Evolutionary conservation across 139 green algal species (phyloP), one percentile per base, ranked within the genome.

Genomic region (Coelastrella sp.): DNA sequence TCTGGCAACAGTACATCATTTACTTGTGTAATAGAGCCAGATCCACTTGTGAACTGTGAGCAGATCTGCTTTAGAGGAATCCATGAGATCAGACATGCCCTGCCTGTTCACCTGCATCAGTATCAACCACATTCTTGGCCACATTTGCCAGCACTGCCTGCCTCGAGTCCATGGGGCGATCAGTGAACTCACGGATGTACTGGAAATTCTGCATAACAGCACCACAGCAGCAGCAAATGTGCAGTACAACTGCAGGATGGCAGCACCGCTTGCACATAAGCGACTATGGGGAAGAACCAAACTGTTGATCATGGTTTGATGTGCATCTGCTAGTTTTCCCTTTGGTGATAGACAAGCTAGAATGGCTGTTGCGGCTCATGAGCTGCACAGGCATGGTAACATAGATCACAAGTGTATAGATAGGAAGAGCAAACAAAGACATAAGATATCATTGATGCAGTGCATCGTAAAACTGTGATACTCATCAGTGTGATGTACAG

Each of bases 171-270:
- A 93, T 94, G 25, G 91, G 91, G 81, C 92, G 91, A 66, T 94
- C 91, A 57, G 94, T 96, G 92, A 93, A 95, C 85, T 95, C 93
- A 58, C 92, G 91, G 56, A 91, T 91, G 87, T 75, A 91, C 22
- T 73, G 76, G 78, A 82, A 87, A 12, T 19, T 10, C 87, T 91
- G 87, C 82, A 85, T 19, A 66, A 11, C 35, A 83, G 35, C 49
- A 83, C 49, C 27, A 24, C 60, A 66, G 4, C 11, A 35, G 49
- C 12, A 76, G 11, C 25, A 87, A 14, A 27, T 17, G 14, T 70
- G 15, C 12, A 25, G 58, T 24, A n/a, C n/a, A 63, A 15, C 7
- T 68, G 78, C 20, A 84, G 79, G 12, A 24, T 11, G 61, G 27
- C 35, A 81, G 35, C n/a, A n/a, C n/a, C n/a, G n/a, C 35, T 49